Percentiles rank a stretch among this genome's conserved stretches.
These are phyloP conservation scores for Coniophora puteana DNA, from an alignment of 1,284 basidiomycete species.

Conservation along the genomic window DNA sequence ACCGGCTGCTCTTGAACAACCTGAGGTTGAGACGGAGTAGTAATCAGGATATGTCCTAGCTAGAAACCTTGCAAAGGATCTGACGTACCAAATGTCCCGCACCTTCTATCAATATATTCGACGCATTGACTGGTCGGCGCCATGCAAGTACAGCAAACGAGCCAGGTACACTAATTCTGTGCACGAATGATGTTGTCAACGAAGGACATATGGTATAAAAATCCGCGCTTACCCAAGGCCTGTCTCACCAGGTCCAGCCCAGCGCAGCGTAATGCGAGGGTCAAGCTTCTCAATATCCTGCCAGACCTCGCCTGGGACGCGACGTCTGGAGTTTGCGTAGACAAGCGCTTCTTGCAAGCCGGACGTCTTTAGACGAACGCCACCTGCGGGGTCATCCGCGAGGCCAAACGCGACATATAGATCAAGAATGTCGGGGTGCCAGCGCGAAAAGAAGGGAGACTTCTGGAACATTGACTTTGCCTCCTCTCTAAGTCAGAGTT, in stretches of 20 bases:
- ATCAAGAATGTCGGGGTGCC: conserved; percentile 65
- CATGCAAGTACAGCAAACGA: conserved; percentile 47
- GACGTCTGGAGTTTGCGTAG: conserved; percentile 41
- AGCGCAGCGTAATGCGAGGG: conserved; percentile 42
- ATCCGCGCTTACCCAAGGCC: conserved; percentile 19
- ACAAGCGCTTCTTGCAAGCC: conserved; percentile 50
- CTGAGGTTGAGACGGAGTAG: conserved; percentile 17
- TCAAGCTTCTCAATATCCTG: conserved; percentile 40
- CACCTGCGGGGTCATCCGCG: conserved; percentile 23
- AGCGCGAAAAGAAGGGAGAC: conserved; percentile 67
- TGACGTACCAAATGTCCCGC: conserved; percentile 53
- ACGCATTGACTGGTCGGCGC: conserved; percentile 49
- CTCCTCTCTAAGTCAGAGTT: conserved; percentile 40
- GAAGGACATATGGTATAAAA: background rate
- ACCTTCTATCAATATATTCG: conserved; percentile 44
- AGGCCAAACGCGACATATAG: conserved; percentile 65
- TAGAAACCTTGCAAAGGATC: background rate
- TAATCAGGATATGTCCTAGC: too few relatives aligned
- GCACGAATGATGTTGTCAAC: conserved; percentile 10
- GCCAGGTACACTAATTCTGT: conserved; percentile 34
- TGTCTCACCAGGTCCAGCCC: conserved; percentile 44
- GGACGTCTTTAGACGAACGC: conserved; percentile 53
- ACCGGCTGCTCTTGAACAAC: conserved; percentile 37
- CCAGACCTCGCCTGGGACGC: conserved; percentile 38
- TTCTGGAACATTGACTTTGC: conserved; percentile 48